A percentile compares a stretch with the other conserved stretches of the same genome.
Evolutionary conservation across 2,329 filamentous ascomycete species (phyloP).

Genomic region (Diaporthe sp.): DNA sequence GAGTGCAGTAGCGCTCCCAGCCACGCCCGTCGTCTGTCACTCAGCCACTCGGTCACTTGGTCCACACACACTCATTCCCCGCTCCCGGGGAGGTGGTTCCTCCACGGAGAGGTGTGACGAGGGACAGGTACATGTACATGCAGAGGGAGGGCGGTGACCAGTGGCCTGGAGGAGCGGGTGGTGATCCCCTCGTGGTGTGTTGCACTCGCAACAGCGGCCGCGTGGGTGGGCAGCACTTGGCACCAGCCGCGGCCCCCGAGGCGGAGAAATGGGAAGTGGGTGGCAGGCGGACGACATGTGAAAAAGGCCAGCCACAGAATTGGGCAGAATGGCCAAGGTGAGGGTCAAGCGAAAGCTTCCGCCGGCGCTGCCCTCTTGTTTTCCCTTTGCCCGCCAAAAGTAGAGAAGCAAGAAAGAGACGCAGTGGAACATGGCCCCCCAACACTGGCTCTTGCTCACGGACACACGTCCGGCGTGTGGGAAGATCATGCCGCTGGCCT

Average conservation of each 20-base stretch:
- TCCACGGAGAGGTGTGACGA: neutral
- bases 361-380: neutral
- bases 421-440: neutral
- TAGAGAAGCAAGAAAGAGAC: neutral
- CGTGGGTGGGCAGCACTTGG: neutral
- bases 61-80: neutral
- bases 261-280: neutral
- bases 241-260: conserved; percentile 20
- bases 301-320: conserved; percentile 14
- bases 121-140: neutral
- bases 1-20: conserved; percentile 8
- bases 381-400: neutral
- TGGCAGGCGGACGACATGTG: neutral
- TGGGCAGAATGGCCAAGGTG: neutral
- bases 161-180: neutral
- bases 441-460: conserved; percentile 6
- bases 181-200: conserved; percentile 16
- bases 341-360: neutral
- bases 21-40: neutral
- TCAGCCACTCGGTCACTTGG: neutral
- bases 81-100: conserved; percentile 12
- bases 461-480: neutral
- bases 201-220: neutral
- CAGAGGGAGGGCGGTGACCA: neutral
- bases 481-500: conserved; percentile 4